Percentiles rank a stretch among this genome's conserved stretches.
These are phyloP conservation scores for Stephanocyclus meneghinianus DNA, from an alignment of 352 stramenopile genomes.

Conservation along the genomic window DNA sequence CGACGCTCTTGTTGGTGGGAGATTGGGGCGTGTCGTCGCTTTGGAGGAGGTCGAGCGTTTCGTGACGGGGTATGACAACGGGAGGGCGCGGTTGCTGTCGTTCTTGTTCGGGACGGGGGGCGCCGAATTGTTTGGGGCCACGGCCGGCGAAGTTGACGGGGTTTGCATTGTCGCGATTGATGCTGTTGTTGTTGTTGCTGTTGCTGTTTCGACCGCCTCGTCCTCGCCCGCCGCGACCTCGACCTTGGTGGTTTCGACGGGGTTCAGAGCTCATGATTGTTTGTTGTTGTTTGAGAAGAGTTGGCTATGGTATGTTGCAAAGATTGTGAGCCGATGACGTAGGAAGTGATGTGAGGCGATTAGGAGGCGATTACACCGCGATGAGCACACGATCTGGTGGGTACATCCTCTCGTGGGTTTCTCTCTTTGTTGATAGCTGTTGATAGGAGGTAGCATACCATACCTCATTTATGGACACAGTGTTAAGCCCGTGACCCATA, in stretches of 20 bases:
- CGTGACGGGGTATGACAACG: conserved; percentile 1
- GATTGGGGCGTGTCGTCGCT: not conserved
- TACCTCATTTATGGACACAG: no score
- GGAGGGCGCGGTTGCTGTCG: not conserved
- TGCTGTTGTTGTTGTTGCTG: not conserved
- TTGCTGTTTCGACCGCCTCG: not conserved
- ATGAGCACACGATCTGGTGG: no score
- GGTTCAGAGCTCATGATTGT: not conserved
- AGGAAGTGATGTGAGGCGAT: no score
- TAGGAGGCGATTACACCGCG: no score
- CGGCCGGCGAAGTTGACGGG: not conserved
- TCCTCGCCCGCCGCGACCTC: conserved; percentile 1
- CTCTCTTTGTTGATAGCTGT: no score
- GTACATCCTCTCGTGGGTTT: no score
- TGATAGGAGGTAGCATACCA: no score
- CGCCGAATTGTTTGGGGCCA: conserved; percentile 24
- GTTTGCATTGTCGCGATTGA: not conserved
- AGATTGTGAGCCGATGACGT: no score
- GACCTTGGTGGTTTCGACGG: not conserved
- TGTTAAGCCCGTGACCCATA: no score
- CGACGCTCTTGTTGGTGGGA: not conserved
- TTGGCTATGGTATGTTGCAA: no score
- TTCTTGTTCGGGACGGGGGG: not conserved
- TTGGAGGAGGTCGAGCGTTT: not conserved
- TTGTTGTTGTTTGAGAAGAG: not conserved